Conservation (phyloP, 1,284 basidiomycete species). For the Sanghuangporus sanghuang region DNA sequence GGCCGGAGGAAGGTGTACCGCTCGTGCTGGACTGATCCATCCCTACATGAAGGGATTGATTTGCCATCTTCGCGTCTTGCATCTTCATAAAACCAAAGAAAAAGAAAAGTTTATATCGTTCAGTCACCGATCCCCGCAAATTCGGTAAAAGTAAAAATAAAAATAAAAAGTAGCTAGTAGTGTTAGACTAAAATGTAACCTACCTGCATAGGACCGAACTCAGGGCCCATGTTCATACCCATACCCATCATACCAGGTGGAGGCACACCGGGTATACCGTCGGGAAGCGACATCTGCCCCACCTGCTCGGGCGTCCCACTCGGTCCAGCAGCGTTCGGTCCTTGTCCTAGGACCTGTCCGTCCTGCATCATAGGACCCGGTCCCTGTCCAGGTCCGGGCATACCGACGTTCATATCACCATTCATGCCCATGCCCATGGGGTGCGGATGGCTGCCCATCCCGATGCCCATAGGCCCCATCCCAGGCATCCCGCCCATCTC, state of each 20-base stretch:
- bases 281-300: conserved; percentile 18
- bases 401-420: conserved; percentile 48
- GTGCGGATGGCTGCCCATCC: conserved; percentile 27
- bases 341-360: conserved; percentile 18
- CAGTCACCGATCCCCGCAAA: too few relatives aligned
- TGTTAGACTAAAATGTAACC: conserved; percentile 17
- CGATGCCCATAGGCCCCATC: conserved; percentile 29
- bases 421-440: conserved; percentile 48
- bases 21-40: conserved; percentile 39
- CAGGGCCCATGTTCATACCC: conserved; percentile 28
- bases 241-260: conserved; percentile 28
- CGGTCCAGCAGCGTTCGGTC: conserved; percentile 4
- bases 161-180: not conserved
- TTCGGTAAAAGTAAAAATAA: too few relatives aligned
- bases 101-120: not conserved
- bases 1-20: conserved; percentile 25
- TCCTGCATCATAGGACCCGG: conserved; percentile 22
- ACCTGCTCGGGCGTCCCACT: conserved; percentile 14
- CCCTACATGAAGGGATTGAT: conserved; percentile 21
- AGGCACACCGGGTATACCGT: conserved; percentile 13
- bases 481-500: conserved; percentile 43
- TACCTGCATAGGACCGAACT: conserved; percentile 45
- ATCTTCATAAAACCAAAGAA: not conserved
- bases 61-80: conserved; percentile 29
- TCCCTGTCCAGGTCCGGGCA: conserved; percentile 27